Evolutionary conservation across 139 green algal species (phyloP).

Genomic region (Spirogloea muscicola): DNA sequence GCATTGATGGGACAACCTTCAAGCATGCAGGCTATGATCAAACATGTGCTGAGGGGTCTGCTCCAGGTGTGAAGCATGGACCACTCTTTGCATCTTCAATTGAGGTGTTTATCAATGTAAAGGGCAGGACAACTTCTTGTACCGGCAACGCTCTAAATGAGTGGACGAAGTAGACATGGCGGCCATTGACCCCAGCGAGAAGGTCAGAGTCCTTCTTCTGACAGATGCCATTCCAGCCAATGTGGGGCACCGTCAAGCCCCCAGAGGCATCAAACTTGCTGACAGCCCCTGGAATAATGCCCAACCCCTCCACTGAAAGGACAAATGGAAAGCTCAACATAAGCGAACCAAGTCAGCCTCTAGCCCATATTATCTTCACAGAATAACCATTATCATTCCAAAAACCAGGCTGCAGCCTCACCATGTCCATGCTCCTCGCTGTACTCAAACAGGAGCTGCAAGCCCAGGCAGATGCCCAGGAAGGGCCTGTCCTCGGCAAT

Average conservation of each 20-base stretch:
- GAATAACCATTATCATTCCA: neutral
- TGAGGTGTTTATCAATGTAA: too few relatives aligned
- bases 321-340: too few relatives aligned
- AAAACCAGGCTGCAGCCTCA: neutral
- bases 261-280: conserved; percentile 64
- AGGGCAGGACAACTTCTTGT: too few relatives aligned
- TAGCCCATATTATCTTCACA: too few relatives aligned
- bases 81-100: too few relatives aligned
- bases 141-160: conserved; percentile 66
- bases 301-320: conserved; percentile 75
- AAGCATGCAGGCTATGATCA: too few relatives aligned
- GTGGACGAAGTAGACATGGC: conserved; percentile 97
- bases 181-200: conserved; percentile 61
- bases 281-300: conserved; percentile 79
- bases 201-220: conserved; percentile 49
- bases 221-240: conserved; percentile 85
- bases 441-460: conserved; percentile 97
- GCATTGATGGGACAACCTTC: too few relatives aligned
- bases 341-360: too few relatives aligned
- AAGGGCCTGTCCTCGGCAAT: conserved; percentile 66
- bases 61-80: too few relatives aligned
- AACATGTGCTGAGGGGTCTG: too few relatives aligned
- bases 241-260: conserved; percentile 91
- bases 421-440: conserved; percentile 85
- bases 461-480: conserved; percentile 94